These are phyloP conservation scores for Gossypium gossypioides DNA, from an alignment of 441 rosid species.

Conservation along the genomic window DNA sequence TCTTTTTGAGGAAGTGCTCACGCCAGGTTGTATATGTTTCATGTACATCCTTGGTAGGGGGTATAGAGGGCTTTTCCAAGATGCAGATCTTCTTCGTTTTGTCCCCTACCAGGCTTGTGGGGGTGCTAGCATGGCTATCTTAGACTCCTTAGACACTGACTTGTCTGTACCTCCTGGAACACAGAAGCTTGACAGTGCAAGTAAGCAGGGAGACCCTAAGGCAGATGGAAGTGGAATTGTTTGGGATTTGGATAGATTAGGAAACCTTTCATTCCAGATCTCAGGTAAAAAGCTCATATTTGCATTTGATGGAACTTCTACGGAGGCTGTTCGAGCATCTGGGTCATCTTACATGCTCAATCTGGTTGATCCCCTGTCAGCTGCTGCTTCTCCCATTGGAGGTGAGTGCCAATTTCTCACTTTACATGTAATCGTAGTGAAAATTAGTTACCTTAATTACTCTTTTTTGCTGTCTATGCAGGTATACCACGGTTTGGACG, in stretches of 20 bases:
- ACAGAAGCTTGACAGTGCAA: slow-evolving; percentile 59
- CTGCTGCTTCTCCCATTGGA: slow-evolving; percentile 99
- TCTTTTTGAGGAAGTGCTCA: slow-evolving; percentile 98
- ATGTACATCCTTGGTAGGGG: slow-evolving; percentile 99
- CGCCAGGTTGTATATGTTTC: slow-evolving; percentile 91
- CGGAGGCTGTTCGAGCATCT: slow-evolving; percentile 75
- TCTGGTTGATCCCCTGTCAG: slow-evolving; percentile 97
- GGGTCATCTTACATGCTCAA: slow-evolving; percentile 83
- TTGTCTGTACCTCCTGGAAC: slow-evolving; percentile 52
- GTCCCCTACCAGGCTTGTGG: slow-evolving; percentile 99
- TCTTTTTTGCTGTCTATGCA: slow-evolving; percentile 19
- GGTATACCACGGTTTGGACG: slow-evolving; percentile 99
- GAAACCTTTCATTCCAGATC: slow-evolving; percentile 79
- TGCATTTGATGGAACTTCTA: slow-evolving; percentile 94
- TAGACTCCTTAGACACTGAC: slow-evolving; percentile 84
- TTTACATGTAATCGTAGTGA: background rate
- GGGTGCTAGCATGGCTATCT: slow-evolving; percentile 98
- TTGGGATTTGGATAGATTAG: slow-evolving; percentile 93
- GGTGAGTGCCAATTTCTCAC: slow-evolving; percentile 36
- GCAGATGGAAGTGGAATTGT: slow-evolving; percentile 98
- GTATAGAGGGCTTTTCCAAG: slow-evolving; percentile 96
- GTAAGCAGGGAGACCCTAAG: slow-evolving; percentile 70
- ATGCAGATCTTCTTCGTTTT: slow-evolving; percentile 85
- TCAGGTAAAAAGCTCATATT: slow-evolving; percentile 97
- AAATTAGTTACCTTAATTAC: background rate